Base-by-base conservation (phyloP, 2,329 filamentous ascomycete genomes). In the Sarocladiaceae sp. region DNA sequence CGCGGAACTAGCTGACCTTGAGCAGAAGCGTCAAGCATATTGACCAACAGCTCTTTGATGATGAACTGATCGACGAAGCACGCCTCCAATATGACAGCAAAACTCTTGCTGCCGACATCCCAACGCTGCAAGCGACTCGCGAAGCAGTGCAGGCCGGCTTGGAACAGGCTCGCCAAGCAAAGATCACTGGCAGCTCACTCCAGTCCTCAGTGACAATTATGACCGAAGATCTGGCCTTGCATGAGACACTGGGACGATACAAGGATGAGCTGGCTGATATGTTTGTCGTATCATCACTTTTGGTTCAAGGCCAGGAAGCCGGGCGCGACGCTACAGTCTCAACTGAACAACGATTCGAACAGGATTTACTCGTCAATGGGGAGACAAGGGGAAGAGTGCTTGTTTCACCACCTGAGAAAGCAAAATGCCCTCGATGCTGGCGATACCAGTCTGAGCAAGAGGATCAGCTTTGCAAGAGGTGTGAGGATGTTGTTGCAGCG, bases 351-450 rank as follows among this genome's bases (percentile, higher is more conserved):
- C n/a, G n/a, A n/a, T 74, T 68, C 51, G 55, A 50, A 5, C 65
- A 64, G 42, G 58, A 61, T 9, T 69, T 76, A 43, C 68, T 70
- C 50, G 60, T 69, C 2, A n/a, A n/a, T n/a, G 55, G 58, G 31
- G 68, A 59, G 20, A 44, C 48, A 5, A 53, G 51, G 47, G 66
- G 65, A 26, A 64, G 53, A 23, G 70, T 69, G 18, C 63, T 66
- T 51, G 69, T 74, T 18, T 52, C 72, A 42, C 72, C 76, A 46
- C 76, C 76, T 1, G 60, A 54, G 52, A 56, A 70, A 11, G 65
- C 72, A 37, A 98, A 97, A 63, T 98, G 93, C 60, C 73, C 78
- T 1, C 74, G 93, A 42, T 98, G 93, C 66, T 98, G 93, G 93
- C 79, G 85, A 49, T 95, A 88, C 61, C 73, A 85, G 19, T 82